These are phyloP conservation scores for Trametes gibbosa DNA, from an alignment of 768 basidiomycete species.

Conservation along the genomic window DNA sequence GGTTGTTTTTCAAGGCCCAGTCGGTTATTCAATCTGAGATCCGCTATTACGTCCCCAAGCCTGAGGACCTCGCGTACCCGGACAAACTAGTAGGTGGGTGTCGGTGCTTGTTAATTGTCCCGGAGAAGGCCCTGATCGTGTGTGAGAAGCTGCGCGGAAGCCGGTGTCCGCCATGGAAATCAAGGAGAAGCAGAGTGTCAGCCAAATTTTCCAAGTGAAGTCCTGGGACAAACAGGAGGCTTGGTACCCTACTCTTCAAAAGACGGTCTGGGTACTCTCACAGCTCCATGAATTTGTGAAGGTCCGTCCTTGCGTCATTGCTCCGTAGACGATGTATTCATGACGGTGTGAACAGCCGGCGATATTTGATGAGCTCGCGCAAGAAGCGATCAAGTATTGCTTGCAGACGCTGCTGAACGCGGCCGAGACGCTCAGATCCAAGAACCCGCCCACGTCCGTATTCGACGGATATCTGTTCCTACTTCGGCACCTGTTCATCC, in stretches of 20 bases:
- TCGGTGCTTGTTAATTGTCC: not conserved
- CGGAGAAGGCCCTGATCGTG: conserved; percentile 5
- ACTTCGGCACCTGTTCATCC: conserved; percentile 82
- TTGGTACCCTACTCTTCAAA: conserved; percentile 90
- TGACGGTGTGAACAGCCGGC: conserved; percentile 57
- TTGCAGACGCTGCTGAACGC: conserved; percentile 77
- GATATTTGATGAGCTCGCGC: conserved; percentile 95
- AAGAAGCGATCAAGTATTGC: conserved; percentile 85
- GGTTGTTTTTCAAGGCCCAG: conserved; percentile 95
- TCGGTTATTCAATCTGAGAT: conserved; percentile 88
- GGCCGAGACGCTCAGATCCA: conserved; percentile 57
- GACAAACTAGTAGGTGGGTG: conserved; percentile 70
- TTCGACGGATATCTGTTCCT: conserved; percentile 85
- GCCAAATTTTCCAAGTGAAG: conserved; percentile 67
- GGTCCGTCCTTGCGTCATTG: conserved; percentile 40
- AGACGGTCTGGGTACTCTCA: conserved; percentile 88
- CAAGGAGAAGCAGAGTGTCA: conserved; percentile 67
- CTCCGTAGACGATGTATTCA: not conserved
- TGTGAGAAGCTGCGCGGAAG: conserved; percentile 43
- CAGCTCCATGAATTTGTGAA: conserved; percentile 92
- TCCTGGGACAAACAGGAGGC: conserved; percentile 73
- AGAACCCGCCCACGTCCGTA: conserved; percentile 40
- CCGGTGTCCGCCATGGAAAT: conserved; percentile 43
- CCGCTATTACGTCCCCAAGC: conserved; percentile 71
- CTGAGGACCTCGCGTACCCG: conserved; percentile 85